Evolutionary conservation across 2,329 filamentous ascomycete species (phyloP).

Genomic region (Arthrinium puccinioides): DNA sequence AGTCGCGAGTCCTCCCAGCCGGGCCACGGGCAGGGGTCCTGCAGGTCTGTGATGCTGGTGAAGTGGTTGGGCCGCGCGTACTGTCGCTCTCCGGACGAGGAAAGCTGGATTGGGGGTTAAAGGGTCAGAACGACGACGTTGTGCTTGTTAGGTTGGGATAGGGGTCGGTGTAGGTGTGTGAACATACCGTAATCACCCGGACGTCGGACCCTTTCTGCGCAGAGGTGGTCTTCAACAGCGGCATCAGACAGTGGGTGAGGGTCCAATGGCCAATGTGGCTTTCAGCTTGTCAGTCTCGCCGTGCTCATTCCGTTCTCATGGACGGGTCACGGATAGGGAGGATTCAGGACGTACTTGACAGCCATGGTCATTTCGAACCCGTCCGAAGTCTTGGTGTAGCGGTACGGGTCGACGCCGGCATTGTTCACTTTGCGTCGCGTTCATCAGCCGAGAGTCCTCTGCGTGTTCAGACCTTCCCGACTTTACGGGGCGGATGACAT

Average conservation of each 20-base stretch:
- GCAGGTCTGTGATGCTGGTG: neutral
- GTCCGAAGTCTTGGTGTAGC: neutral
- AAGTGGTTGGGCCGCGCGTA: neutral
- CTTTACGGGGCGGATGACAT: too few relatives aligned
- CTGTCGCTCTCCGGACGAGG: neutral
- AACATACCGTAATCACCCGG: neutral
- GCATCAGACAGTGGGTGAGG: neutral
- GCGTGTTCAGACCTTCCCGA: too few relatives aligned
- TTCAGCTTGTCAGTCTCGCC: neutral
- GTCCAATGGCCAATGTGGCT: neutral
- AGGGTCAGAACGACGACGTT: conserved; percentile 22
- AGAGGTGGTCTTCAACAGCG: neutral
- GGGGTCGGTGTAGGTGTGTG: too few relatives aligned
- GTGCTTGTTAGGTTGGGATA: conserved; percentile 22
- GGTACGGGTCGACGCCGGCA: neutral
- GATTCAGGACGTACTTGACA: neutral
- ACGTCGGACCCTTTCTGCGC: neutral
- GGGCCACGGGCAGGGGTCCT: neutral
- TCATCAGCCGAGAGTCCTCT: too few relatives aligned
- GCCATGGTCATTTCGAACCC: neutral
- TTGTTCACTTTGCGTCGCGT: neutral
- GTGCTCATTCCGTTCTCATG: too few relatives aligned
- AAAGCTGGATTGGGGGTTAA: too few relatives aligned
- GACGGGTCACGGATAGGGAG: too few relatives aligned
- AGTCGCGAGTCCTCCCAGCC: neutral